phyloP scores from a whole-genome alignment of 2,329 filamentous ascomycete genomes.

The Fusarium protoensiforme region DNA sequence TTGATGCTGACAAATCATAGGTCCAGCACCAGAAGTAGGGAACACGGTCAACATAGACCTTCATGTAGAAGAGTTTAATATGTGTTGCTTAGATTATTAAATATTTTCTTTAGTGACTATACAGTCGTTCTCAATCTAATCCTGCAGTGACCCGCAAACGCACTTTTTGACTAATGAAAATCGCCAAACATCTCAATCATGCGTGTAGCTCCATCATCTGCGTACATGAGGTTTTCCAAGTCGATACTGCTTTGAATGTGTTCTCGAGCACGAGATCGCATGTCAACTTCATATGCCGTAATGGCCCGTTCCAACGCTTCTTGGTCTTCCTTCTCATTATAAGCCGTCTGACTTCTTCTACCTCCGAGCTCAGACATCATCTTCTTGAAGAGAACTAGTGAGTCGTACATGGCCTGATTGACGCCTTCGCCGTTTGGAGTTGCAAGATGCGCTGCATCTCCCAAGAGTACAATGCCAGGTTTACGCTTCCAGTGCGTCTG shows the following conservation, averaged over 20 bases:
- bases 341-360: no score
- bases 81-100: background rate
- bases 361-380: background rate
- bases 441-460: conserved; percentile 10
- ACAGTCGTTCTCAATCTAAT: background rate
- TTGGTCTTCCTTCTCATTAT: background rate
- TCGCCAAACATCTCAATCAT: background rate
- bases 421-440: conserved; percentile 9
- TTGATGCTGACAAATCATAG: background rate
- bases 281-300: background rate
- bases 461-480: background rate
- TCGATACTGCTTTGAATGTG: background rate
- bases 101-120: background rate
- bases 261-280: background rate
- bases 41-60: background rate
- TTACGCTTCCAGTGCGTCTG: background rate
- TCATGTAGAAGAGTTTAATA: background rate
- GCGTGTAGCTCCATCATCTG: background rate
- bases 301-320: background rate
- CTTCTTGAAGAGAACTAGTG: background rate
- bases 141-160: background rate
- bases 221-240: background rate
- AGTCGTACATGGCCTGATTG: conserved; percentile 5
- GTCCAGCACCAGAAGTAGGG: no score
- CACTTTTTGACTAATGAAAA: background rate